These are phyloP conservation scores for Isabelozyma rhagii DNA, from an alignment of 805 yeast genomes.

Conservation along the genomic window DNA sequence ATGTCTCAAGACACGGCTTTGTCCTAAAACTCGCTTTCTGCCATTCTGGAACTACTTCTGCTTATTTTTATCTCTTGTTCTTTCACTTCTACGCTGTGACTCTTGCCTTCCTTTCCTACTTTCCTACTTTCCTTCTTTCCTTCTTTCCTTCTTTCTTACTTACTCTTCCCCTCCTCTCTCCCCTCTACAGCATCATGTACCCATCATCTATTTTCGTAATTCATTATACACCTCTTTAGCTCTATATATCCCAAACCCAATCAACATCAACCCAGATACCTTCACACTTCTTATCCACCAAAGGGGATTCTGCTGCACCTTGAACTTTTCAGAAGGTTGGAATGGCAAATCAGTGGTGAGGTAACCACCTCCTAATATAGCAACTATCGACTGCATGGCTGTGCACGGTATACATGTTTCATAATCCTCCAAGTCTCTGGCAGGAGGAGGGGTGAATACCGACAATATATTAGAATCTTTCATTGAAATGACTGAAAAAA, in stretches of 20 bases:
- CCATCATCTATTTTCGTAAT: not conserved
- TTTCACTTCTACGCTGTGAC: too few relatives aligned
- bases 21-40: too few relatives aligned
- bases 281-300: slow-evolving; percentile 39
- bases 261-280: slow-evolving; percentile 27
- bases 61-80: too few relatives aligned
- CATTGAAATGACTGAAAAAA: not conserved
- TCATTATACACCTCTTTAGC: slow-evolving; percentile 27
- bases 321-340: slow-evolving; percentile 22
- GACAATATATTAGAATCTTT: slow-evolving; percentile 27
- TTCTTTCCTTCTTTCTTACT: not conserved
- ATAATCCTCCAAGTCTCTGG: slow-evolving; percentile 17
- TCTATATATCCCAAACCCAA: slow-evolving; percentile 36
- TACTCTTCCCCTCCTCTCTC: not conserved
- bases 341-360: slow-evolving; percentile 25
- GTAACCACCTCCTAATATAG: slow-evolving; percentile 33
- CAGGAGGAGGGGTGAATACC: slow-evolving; percentile 34
- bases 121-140: not conserved
- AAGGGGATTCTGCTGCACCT: slow-evolving; percentile 28
- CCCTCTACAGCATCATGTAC: not conserved
- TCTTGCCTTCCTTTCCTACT: too few relatives aligned
- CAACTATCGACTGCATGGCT: slow-evolving; percentile 30
- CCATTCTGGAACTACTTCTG: too few relatives aligned
- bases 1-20: too few relatives aligned
- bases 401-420: slow-evolving; percentile 37